phyloP scores from a whole-genome alignment of 2,329 filamentous ascomycete genomes.

The Sporothrix brunneoviolacea region DNA sequence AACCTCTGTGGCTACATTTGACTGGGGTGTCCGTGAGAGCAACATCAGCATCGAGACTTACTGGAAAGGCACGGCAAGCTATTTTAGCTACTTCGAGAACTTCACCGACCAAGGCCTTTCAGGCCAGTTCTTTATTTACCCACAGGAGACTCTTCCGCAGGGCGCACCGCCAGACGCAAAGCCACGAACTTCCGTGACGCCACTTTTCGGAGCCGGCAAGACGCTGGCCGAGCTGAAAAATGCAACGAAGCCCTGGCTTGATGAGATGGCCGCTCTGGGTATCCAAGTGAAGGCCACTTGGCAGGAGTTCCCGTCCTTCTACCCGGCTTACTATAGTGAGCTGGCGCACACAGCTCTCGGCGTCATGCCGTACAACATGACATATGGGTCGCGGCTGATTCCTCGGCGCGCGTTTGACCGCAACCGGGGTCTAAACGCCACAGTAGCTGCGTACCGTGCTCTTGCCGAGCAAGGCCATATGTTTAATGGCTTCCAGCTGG shows the following conservation, averaged over 20 bases:
- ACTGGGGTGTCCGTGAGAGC: constrained; percentile 25
- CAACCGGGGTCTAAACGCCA: neutral
- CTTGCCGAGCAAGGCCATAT: constrained; percentile 7
- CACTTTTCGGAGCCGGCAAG: constrained; percentile 7
- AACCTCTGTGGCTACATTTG: constrained; percentile 8
- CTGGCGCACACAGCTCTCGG: neutral
- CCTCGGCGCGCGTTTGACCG: neutral
- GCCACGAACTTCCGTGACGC: constrained; percentile 3
- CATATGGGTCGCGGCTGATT: constrained; percentile 8
- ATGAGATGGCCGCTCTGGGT: constrained; percentile 5
- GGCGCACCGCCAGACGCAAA: neutral
- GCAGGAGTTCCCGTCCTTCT: constrained; percentile 4
- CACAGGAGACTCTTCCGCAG: neutral
- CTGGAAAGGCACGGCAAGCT: constrained; percentile 12
- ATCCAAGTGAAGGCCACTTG: constrained; percentile 3
- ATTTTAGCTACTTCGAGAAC: constrained; percentile 6
- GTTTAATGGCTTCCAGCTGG: constrained; percentile 7
- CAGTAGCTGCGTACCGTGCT: constrained; percentile 4
- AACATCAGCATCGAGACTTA: constrained; percentile 30
- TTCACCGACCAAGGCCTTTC: constrained; percentile 3
- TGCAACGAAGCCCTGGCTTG: neutral
- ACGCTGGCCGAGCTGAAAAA: constrained; percentile 1
- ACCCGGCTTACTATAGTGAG: constrained; percentile 6
- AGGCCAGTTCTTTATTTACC: constrained; percentile 8
- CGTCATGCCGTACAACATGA: constrained; percentile 13